Percentiles rank a stretch among this genome's conserved stretches.
phyloP scores from a whole-genome alignment of 2,329 filamentous ascomycete genomes.

The Aspergillus sp. region DNA sequence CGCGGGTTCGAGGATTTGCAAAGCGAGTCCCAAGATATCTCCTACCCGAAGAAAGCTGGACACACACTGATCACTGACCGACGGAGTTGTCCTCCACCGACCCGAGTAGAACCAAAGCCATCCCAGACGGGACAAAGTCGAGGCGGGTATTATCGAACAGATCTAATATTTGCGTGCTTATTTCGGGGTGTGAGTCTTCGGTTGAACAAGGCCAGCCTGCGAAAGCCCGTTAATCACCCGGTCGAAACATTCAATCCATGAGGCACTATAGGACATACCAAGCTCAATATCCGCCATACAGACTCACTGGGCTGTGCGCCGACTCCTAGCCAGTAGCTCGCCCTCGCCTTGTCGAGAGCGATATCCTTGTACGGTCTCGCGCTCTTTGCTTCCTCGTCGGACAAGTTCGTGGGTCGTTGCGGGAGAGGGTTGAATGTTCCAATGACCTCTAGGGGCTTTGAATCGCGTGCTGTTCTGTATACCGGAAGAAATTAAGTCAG shows the following conservation, averaged over 20 bases:
- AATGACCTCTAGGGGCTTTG: slow-evolving; percentile 90
- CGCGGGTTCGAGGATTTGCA: slow-evolving; percentile 11
- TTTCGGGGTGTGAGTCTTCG: slow-evolving; percentile 28
- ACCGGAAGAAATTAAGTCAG: slow-evolving; percentile 5
- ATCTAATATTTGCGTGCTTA: background rate
- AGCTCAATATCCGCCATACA: slow-evolving; percentile 80
- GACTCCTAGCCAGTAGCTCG: slow-evolving; percentile 95
- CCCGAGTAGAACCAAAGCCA: slow-evolving; percentile 1
- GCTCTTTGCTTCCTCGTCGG: slow-evolving; percentile 52
- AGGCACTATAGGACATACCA: slow-evolving; percentile 60
- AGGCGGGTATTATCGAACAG: slow-evolving; percentile 10
- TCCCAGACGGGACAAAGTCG: slow-evolving; percentile 5
- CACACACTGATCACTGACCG: background rate
- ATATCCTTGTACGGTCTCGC: slow-evolving; percentile 86
- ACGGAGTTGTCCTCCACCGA: background rate
- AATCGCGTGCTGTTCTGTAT: slow-evolving; percentile 78
- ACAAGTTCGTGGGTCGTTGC: slow-evolving; percentile 53
- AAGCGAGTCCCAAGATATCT: background rate
- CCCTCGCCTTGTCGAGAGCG: slow-evolving; percentile 77
- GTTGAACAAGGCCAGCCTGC: slow-evolving; percentile 42
- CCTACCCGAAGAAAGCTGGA: background rate
- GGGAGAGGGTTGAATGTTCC: slow-evolving; percentile 67
- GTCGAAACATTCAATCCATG: background rate
- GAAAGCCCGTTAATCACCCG: slow-evolving; percentile 2
- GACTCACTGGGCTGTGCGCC: slow-evolving; percentile 92